phyloP scores from a whole-genome alignment of 1,284 basidiomycete species.

The Ceratobasidium sp. region DNA sequence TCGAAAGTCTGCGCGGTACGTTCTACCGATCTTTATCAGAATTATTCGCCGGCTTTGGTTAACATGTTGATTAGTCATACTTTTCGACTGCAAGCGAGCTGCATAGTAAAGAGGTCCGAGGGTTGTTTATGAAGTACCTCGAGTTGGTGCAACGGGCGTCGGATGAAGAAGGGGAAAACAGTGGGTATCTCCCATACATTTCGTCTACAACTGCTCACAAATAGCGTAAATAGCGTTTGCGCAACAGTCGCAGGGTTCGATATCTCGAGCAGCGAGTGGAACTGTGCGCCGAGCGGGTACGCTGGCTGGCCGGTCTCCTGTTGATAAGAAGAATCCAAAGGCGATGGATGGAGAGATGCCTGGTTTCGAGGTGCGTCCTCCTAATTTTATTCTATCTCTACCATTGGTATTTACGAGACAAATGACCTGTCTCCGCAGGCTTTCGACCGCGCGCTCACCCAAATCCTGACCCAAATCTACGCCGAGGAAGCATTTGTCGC shows the following conservation, averaged over 20 bases:
- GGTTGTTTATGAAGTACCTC: constrained; percentile 73
- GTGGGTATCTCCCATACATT: constrained; percentile 60
- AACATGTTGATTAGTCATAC: constrained; percentile 74
- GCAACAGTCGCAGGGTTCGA: constrained; percentile 59
- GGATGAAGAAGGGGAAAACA: constrained; percentile 78
- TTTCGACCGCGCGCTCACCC: constrained; percentile 79
- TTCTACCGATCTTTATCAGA: constrained; percentile 46
- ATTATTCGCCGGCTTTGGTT: constrained; percentile 1
- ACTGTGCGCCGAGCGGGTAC: constrained; percentile 80
- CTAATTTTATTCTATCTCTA: not conserved
- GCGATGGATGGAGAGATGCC: constrained; percentile 68
- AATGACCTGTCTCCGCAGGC: constrained; percentile 63
- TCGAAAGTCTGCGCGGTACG: constrained; percentile 87
- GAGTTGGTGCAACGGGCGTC: constrained; percentile 71
- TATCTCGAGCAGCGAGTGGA: constrained; percentile 60
- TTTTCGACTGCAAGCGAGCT: constrained; percentile 86
- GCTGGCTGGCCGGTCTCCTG: constrained; percentile 76
- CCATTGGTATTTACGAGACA: not conserved
- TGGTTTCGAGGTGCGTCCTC: constrained; percentile 71
- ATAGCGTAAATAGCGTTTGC: constrained; percentile 58
- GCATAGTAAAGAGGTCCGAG: constrained; percentile 82
- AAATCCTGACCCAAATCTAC: constrained; percentile 81
- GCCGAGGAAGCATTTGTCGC: constrained; percentile 90
- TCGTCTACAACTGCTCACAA: no score
- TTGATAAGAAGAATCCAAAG: constrained; percentile 62